These are phyloP conservation scores for Kalaharituber pfeilii DNA, from an alignment of 2,329 filamentous ascomycete genomes.

Conservation along the genomic window DNA sequence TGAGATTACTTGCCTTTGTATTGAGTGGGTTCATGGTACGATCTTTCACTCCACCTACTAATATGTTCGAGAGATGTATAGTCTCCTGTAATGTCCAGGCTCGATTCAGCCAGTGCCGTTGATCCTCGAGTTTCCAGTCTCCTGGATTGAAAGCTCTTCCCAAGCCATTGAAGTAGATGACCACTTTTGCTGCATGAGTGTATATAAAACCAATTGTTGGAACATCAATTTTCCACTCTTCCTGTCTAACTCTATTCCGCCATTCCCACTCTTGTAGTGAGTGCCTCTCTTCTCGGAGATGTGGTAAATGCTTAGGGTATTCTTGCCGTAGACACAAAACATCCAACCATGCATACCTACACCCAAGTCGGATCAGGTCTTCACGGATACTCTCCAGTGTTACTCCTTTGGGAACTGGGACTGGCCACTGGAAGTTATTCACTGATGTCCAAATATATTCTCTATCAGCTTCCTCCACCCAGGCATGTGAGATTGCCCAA, in stretches of 20 bases:
- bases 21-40: too few species aligned
- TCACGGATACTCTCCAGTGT: neutral
- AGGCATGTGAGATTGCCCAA: neutral
- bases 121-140: neutral
- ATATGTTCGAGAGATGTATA: too few species aligned
- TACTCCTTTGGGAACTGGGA: neutral
- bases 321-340: neutral
- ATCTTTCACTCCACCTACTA: too few species aligned
- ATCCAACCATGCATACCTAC: neutral
- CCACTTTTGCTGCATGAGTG: neutral
- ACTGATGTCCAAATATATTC: neutral
- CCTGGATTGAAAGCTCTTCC: neutral
- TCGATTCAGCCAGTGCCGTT: neutral
- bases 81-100: neutral
- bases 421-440: neutral
- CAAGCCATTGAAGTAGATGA: neutral
- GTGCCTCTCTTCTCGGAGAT: too few species aligned
- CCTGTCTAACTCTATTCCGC: too few species aligned
- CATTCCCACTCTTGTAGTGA: too few species aligned
- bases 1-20: too few species aligned
- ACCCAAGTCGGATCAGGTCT: neutral
- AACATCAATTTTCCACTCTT: neutral
- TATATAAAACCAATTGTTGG: neutral
- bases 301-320: neutral
- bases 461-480: too few species aligned